These are phyloP conservation scores for Oryza officinalis DNA, from an alignment of 176 grass and related monocot species.

Conservation along the genomic window DNA sequence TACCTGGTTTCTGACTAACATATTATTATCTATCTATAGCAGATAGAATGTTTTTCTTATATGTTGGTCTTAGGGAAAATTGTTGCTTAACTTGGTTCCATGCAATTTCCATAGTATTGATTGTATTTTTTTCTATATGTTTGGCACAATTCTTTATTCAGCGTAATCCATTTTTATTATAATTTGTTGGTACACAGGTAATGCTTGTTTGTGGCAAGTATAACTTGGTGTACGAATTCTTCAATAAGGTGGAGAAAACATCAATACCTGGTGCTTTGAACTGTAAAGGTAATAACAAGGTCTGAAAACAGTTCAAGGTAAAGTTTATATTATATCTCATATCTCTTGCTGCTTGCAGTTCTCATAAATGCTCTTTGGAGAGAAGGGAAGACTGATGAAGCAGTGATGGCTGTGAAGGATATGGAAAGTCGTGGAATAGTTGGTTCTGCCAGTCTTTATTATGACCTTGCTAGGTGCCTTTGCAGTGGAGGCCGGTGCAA, in stretches of 20 bases:
- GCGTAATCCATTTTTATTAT: constrained; percentile 27
- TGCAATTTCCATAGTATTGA: neutral
- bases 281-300: constrained; percentile 71
- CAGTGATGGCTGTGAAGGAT: constrained; percentile 78
- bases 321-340: constrained; percentile 15
- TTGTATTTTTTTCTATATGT: constrained; percentile 27
- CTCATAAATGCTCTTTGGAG: constrained; percentile 92
- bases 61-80: neutral
- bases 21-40: neutral
- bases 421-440: constrained; percentile 94
- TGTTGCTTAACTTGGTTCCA: neutral
- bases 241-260: constrained; percentile 71
- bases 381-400: constrained; percentile 89
- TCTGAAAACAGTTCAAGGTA: constrained; percentile 16
- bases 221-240: constrained; percentile 94
- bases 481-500: constrained; percentile 82
- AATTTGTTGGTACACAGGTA: constrained; percentile 51
- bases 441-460: constrained; percentile 94
- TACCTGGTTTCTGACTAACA: neutral
- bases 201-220: constrained; percentile 97
- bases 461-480: constrained; percentile 94
- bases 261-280: constrained; percentile 78
- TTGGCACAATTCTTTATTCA: constrained; percentile 14
- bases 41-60: neutral
- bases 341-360: constrained; percentile 49